phyloP scores from a whole-genome alignment of 441 rosid species.

The Gossypium schwendimanii region DNA sequence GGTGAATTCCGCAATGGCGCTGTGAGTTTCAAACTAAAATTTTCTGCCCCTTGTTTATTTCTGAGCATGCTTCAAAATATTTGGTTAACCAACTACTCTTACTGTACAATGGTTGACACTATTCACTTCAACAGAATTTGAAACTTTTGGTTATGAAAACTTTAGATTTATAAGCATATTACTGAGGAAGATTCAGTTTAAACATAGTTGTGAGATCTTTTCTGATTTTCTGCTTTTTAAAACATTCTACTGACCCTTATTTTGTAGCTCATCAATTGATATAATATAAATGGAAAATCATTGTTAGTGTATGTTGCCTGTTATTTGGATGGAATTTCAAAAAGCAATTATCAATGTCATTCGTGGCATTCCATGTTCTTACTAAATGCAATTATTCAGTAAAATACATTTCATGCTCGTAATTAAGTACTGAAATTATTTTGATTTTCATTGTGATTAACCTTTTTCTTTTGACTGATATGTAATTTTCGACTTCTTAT shows the following conservation, averaged over 20 bases:
- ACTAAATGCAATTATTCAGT: background rate
- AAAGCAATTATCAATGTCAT: background rate
- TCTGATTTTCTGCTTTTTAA: background rate
- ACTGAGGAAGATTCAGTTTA: background rate
- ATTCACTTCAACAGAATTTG: background rate
- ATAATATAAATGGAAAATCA: background rate
- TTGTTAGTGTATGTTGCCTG: background rate
- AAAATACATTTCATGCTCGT: background rate
- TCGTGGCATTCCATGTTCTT: background rate
- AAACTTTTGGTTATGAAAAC: background rate
- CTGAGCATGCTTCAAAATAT: background rate
- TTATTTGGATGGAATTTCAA: background rate
- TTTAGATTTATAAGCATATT: background rate
- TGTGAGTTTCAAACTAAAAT: constrained; percentile 36
- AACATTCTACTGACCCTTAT: background rate
- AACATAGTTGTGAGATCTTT: background rate
- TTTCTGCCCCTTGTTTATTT: background rate
- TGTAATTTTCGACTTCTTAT: background rate
- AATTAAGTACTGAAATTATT: too few species aligned
- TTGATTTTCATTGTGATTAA: too few species aligned
- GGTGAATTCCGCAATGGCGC: constrained; percentile 75
- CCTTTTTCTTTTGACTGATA: too few species aligned
- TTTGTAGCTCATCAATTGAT: background rate
- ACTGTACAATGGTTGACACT: background rate
- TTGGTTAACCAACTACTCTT: background rate